phyloP scores from a whole-genome alignment of 2,329 filamentous ascomycete species.

The Lecanicillium sp. region DNA sequence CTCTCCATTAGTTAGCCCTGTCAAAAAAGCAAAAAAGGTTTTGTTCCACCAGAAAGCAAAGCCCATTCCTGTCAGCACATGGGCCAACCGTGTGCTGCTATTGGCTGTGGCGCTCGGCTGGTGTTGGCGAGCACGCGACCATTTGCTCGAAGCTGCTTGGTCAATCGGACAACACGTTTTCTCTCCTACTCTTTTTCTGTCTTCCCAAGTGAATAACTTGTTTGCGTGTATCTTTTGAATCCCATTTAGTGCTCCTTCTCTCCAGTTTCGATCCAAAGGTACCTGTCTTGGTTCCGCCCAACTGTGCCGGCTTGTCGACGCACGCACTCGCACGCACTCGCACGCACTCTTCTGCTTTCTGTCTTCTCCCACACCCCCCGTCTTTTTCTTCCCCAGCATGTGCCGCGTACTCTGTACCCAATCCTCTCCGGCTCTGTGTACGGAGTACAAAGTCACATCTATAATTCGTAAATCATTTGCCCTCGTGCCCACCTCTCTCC shows the following conservation, averaged over 20 bases:
- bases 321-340: too few species aligned
- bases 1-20: too few species aligned
- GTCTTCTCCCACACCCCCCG: too few species aligned
- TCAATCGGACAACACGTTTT: slow-evolving; percentile 23
- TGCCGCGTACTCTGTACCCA: background rate
- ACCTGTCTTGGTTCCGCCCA: too few species aligned
- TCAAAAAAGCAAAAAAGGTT: too few species aligned
- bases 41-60: too few species aligned
- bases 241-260: too few species aligned
- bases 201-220: background rate
- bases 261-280: too few species aligned
- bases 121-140: slow-evolving; percentile 34
- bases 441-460: too few species aligned
- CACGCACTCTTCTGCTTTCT: too few species aligned
- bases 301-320: too few species aligned
- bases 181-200: slow-evolving; percentile 3
- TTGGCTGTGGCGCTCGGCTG: slow-evolving; percentile 22
- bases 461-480: background rate
- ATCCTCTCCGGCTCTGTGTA: background rate
- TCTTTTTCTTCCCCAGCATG: background rate
- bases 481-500: background rate
- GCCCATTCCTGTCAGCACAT: slow-evolving; percentile 7
- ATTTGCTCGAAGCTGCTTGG: slow-evolving; percentile 40
- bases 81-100: slow-evolving; percentile 21
- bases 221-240: too few species aligned